Percentiles rank a stretch among this genome's conserved stretches.
These are phyloP conservation scores for Narthecium ossifragum DNA, from an alignment of 106 monocot species.

Conservation along the genomic window DNA sequence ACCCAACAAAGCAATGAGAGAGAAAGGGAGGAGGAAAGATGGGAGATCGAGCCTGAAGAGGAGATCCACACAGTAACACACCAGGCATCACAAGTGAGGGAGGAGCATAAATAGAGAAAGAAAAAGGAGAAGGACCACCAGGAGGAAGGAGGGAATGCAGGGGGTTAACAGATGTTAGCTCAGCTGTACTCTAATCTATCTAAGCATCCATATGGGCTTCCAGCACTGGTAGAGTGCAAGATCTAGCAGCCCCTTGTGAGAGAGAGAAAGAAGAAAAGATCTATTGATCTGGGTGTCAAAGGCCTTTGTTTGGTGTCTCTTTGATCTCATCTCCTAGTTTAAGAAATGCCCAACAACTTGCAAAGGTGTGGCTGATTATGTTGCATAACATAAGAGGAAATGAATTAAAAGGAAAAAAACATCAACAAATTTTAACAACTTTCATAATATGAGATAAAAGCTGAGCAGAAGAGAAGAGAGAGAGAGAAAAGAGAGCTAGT, in stretches of 20 bases:
- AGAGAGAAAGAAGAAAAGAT: slow-evolving; percentile 1
- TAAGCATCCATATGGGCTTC: background rate
- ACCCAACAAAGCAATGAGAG: slow-evolving; percentile 1
- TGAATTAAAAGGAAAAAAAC: no score
- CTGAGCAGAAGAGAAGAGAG: no score
- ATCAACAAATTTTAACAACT: no score
- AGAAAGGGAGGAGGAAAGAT: background rate
- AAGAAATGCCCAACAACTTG: background rate
- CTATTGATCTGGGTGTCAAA: no score
- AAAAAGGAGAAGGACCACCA: background rate
- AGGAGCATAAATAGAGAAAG: background rate
- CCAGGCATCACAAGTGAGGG: background rate
- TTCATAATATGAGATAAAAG: no score
- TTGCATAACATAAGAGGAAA: no score
- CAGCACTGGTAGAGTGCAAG: background rate
- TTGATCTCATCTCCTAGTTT: background rate
- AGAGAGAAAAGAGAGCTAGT: no score
- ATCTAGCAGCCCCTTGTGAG: background rate
- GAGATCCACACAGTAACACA: background rate
- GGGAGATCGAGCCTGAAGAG: background rate
- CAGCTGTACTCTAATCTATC: background rate
- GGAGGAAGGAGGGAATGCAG: background rate
- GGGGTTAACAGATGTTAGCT: background rate
- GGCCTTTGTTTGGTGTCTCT: no score
- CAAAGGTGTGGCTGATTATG: no score